Conservation (phyloP, 2,329 filamentous ascomycete genomes). For the Dactylonectria estremocensis region DNA sequence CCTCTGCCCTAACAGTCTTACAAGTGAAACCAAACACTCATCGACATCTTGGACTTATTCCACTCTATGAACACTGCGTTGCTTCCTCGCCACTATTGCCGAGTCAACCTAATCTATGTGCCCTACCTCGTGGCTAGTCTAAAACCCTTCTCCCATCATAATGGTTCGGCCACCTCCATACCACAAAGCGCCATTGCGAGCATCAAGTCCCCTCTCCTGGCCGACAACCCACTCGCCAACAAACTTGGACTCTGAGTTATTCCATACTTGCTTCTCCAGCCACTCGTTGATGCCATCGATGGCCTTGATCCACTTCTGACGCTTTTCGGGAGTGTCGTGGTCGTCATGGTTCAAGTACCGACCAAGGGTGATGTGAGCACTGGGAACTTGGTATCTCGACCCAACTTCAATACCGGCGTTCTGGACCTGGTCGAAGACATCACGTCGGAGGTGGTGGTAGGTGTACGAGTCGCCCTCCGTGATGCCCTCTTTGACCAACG, state of each 20-base stretch:
- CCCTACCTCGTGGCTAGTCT: conserved; percentile 27
- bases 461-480: conserved; percentile 78
- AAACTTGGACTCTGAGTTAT: conserved; percentile 59
- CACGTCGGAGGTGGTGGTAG: conserved; percentile 91
- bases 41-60: background rate
- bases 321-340: conserved; percentile 70
- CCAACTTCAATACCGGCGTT: conserved; percentile 78
- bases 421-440: conserved; percentile 76
- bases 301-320: conserved; percentile 75
- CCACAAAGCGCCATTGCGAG: conserved; percentile 83
- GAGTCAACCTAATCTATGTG: conserved; percentile 25
- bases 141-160: conserved; percentile 74
- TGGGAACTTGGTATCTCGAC: conserved; percentile 89
- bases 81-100: conserved; percentile 24
- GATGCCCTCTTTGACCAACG: conserved; percentile 53
- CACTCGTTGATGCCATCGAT: conserved; percentile 85
- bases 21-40: conserved; percentile 1
- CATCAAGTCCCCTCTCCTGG: conserved; percentile 85
- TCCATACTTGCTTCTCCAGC: conserved; percentile 82
- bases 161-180: conserved; percentile 87
- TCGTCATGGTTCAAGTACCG: conserved; percentile 82
- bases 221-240: conserved; percentile 89
- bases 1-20: too few relatives aligned
- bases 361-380: conserved; percentile 89
- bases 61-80: background rate